Conservation (phyloP, 1,284 basidiomycete species). For the Marasmius sp. region DNA sequence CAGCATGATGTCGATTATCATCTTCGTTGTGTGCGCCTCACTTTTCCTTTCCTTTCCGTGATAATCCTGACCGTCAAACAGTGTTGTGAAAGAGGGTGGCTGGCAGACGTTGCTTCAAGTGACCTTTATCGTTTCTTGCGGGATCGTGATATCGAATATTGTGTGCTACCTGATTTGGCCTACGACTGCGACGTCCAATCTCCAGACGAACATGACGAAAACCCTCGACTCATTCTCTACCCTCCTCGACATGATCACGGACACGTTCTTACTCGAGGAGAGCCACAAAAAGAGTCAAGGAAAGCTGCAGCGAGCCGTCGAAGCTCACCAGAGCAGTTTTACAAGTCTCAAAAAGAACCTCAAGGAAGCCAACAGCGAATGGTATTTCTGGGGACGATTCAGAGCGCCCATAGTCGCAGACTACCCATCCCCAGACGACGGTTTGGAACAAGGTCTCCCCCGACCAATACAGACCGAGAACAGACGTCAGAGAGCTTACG, state of each 20-base stretch:
- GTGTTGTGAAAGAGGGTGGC: constrained; percentile 90
- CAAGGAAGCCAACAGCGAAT: constrained; percentile 83
- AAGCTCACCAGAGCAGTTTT: constrained; percentile 84
- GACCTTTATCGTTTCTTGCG: constrained; percentile 76
- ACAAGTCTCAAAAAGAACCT: constrained; percentile 84
- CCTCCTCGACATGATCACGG: constrained; percentile 76
- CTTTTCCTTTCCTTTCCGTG: neutral
- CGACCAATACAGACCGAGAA: constrained; percentile 22
- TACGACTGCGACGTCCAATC: constrained; percentile 77
- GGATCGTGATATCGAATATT: constrained; percentile 76
- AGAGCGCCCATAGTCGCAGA: neutral
- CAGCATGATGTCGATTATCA: constrained; percentile 87
- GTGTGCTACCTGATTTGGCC: constrained; percentile 86
- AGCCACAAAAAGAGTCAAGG: constrained; percentile 53
- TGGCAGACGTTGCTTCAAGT: constrained; percentile 72
- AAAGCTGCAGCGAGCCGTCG: constrained; percentile 72
- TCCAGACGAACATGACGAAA: constrained; percentile 83
- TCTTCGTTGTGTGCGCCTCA: constrained; percentile 79
- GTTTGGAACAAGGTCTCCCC: constrained; percentile 25
- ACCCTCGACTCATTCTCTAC: constrained; percentile 88
- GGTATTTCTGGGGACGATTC: constrained; percentile 38
- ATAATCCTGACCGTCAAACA: constrained; percentile 24
- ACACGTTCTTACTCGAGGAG: constrained; percentile 84
- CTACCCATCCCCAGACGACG: constrained; percentile 19
- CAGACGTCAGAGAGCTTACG: constrained; percentile 62